Evolutionary conservation across 768 basidiomycete genomes (phyloP).

Genomic region (Cystobasidium onofrii): DNA sequence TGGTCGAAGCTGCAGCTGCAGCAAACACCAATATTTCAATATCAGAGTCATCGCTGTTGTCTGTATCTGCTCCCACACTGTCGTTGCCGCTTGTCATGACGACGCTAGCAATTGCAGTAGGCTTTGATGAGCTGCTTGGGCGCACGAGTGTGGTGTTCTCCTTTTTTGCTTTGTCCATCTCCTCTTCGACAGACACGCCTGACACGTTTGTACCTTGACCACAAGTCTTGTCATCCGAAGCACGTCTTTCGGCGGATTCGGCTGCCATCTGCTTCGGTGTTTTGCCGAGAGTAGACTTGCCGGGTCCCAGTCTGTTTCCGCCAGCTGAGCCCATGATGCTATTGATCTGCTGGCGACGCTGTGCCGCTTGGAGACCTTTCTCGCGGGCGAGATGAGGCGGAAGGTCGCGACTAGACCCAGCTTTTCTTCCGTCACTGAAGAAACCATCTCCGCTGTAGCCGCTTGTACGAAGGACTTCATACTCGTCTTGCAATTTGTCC

Average conservation of each 20-base stretch:
- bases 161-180: constrained; percentile 40
- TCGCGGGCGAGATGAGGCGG: constrained; percentile 58
- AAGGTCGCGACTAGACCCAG: constrained; percentile 54
- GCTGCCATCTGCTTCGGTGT: constrained; percentile 66
- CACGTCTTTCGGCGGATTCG: constrained; percentile 78
- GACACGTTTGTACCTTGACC: constrained; percentile 40
- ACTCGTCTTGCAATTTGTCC: constrained; percentile 75
- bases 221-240: constrained; percentile 66
- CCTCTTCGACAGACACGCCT: constrained; percentile 34
- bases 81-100: not conserved
- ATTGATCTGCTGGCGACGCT: constrained; percentile 56
- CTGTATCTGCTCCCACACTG: not conserved
- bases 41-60: constrained; percentile 2
- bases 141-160: constrained; percentile 30
- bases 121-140: not conserved
- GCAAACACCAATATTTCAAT: no score
- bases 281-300: constrained; percentile 45
- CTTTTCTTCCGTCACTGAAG: constrained; percentile 60
- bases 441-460: constrained; percentile 92
- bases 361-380: constrained; percentile 70
- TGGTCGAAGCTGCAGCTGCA: no score
- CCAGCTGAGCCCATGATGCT: constrained; percentile 53
- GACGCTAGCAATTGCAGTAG: not conserved
- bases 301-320: constrained; percentile 54
- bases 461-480: constrained; percentile 63